These are phyloP conservation scores for Dacryopinax spathularia DNA, from an alignment of 768 basidiomycete species.

Conservation along the genomic window DNA sequence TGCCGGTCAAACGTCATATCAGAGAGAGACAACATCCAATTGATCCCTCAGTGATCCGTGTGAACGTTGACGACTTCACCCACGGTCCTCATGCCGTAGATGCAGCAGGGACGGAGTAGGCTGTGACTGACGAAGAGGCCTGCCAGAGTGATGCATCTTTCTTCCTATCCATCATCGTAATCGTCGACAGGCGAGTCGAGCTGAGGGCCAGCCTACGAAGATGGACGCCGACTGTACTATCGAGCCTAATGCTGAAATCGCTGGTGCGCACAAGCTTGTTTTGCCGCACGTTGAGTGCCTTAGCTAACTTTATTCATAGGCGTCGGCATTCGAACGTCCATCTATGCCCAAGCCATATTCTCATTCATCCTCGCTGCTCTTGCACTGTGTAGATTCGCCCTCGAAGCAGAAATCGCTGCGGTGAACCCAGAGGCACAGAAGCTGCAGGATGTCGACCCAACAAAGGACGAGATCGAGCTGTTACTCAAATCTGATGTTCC, in stretches of 20 bases:
- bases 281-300: not conserved
- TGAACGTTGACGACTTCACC: too few relatives aligned
- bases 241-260: conserved; percentile 13
- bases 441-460: not conserved
- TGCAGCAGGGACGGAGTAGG: too few relatives aligned
- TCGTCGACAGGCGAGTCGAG: not conserved
- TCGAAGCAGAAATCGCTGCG: not conserved
- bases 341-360: conserved; percentile 14
- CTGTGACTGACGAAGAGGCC: too few relatives aligned
- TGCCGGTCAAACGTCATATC: too few relatives aligned
- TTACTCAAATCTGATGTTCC: not conserved
- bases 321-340: conserved; percentile 16
- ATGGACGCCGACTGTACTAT: not conserved
- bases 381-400: not conserved
- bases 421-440: not conserved
- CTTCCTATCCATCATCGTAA: not conserved
- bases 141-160: not conserved
- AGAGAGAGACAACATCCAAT: too few relatives aligned
- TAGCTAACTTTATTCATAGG: not conserved
- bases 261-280: not conserved
- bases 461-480: not conserved
- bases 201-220: not conserved
- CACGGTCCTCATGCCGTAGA: too few relatives aligned
- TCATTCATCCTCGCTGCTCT: conserved; percentile 13
- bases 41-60: too few relatives aligned